These are phyloP conservation scores for Dentipellis fragilis DNA, from an alignment of 768 basidiomycete genomes.

Conservation along the genomic window DNA sequence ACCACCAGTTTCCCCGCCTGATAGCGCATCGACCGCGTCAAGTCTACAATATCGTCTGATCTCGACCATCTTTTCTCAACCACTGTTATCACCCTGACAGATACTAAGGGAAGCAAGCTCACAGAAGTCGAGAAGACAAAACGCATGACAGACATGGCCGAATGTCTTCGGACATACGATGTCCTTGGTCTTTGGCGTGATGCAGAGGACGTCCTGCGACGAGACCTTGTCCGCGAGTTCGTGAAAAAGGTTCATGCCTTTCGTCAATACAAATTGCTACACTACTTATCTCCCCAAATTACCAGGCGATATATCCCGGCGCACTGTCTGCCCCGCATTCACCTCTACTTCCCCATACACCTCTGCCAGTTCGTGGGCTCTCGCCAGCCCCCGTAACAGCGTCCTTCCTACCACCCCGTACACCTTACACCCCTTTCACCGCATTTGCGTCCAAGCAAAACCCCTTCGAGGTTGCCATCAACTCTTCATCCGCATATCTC, in stretches of 20 bases:
- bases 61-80: constrained; percentile 73
- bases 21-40: constrained; percentile 76
- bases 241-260: constrained; percentile 52
- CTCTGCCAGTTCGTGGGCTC: constrained; percentile 31
- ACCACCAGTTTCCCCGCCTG: constrained; percentile 3
- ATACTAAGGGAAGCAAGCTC: constrained; percentile 32
- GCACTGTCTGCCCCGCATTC: constrained; percentile 61
- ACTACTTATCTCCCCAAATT: background rate
- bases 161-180: constrained; percentile 76
- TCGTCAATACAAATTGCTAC: background rate
- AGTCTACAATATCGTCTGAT: constrained; percentile 76
- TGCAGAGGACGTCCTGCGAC: constrained; percentile 79
- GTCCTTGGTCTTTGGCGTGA: constrained; percentile 71
- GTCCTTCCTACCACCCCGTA: constrained; percentile 38
- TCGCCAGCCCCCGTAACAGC: constrained; percentile 29
- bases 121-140: constrained; percentile 58
- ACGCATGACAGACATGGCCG: constrained; percentile 54
- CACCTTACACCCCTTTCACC: constrained; percentile 45
- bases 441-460: constrained; percentile 33
- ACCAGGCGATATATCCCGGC: constrained; percentile 65
- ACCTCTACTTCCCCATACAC: constrained; percentile 70
- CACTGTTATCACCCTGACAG: constrained; percentile 42
- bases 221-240: constrained; percentile 63
- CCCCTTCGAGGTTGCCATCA: constrained; percentile 24
- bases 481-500: constrained; percentile 30